Conservation (phyloP, 2,329 filamentous ascomycete species). For the Phialophora verrucosa region DNA sequence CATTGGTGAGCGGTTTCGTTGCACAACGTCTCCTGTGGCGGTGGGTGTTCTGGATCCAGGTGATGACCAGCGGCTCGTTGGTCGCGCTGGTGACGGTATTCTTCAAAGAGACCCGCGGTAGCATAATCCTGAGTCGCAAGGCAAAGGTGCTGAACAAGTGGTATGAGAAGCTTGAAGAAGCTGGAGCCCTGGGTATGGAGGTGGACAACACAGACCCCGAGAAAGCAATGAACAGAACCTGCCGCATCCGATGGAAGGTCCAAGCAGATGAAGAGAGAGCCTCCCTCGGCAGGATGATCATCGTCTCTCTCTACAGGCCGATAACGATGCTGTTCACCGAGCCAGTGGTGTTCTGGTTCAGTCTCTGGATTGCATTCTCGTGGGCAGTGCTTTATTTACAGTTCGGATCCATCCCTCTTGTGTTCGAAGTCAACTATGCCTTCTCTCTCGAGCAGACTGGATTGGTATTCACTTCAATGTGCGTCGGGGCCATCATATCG, state of each 20-base stretch:
- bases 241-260: conserved; percentile 36
- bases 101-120: conserved; percentile 82
- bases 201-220: conserved; percentile 70
- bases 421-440: conserved; percentile 70
- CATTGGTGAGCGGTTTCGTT: conserved; percentile 73
- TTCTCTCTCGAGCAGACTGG: conserved; percentile 72
- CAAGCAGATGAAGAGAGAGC: conserved; percentile 35
- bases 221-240: conserved; percentile 38
- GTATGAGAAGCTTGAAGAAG: conserved; percentile 74
- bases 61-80: conserved; percentile 69
- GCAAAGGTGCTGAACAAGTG: conserved; percentile 75
- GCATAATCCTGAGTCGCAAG: conserved; percentile 77
- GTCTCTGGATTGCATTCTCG: conserved; percentile 84
- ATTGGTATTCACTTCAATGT: conserved; percentile 75
- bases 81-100: conserved; percentile 69
- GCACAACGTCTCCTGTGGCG: conserved; percentile 73
- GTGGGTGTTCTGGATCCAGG: conserved; percentile 89
- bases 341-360: conserved; percentile 73
- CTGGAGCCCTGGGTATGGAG: conserved; percentile 58
- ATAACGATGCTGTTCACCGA: conserved; percentile 64
- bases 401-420: conserved; percentile 78
- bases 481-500: conserved; percentile 68
- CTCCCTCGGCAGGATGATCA: conserved; percentile 35
- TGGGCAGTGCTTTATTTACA: conserved; percentile 90
- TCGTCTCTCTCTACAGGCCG: conserved; percentile 35